A percentile compares a stretch with the other conserved stretches of the same genome.
phyloP scores from a whole-genome alignment of 345 rosid species.

The Syzygium aqueum region DNA sequence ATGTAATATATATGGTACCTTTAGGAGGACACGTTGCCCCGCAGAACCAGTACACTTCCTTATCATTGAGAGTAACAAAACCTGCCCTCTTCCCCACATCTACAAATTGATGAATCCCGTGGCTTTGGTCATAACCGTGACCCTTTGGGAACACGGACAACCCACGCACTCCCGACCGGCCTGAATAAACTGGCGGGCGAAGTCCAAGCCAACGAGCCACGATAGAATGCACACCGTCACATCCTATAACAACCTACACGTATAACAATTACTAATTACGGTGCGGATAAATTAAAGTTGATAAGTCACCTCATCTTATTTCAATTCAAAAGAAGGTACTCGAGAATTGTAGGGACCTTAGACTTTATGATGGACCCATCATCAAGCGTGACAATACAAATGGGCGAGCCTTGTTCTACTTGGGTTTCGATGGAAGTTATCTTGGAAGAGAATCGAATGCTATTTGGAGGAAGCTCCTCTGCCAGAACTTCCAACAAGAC shows the following conservation, averaged over 20 bases:
- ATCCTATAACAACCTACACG: constrained; percentile 29
- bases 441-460: constrained; percentile 25
- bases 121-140: constrained; percentile 2
- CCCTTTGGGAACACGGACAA: constrained; percentile 22
- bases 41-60: constrained; percentile 22
- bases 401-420: background rate
- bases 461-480: constrained; percentile 17
- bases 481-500: constrained; percentile 18
- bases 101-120: background rate
- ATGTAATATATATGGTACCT: constrained; percentile 1
- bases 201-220: constrained; percentile 32
- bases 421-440: constrained; percentile 10
- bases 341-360: constrained; percentile 8
- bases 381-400: constrained; percentile 4
- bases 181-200: constrained; percentile 6
- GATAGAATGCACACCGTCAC: constrained; percentile 27
- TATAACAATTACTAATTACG: background rate
- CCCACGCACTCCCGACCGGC: constrained; percentile 20
- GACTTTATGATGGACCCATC: constrained; percentile 24
- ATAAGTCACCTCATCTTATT: background rate
- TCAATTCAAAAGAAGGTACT: background rate
- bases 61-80: constrained; percentile 13
- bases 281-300: background rate
- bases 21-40: background rate
- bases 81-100: constrained; percentile 22